Conservation (phyloP, 1,139 yeast species). For the Pichia sp. region DNA sequence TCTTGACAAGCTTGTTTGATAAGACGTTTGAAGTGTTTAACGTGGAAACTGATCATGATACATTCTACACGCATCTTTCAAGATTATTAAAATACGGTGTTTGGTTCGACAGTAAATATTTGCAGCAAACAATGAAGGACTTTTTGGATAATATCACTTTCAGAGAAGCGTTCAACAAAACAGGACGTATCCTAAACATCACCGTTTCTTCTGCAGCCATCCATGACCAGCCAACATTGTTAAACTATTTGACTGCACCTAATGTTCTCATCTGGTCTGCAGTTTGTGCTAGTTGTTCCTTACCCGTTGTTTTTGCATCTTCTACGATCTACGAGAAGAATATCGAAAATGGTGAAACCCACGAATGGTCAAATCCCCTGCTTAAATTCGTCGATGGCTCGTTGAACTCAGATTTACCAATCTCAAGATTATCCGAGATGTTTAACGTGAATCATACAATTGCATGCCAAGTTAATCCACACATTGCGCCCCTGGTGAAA, state of each 20-base stretch:
- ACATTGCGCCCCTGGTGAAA: conserved; percentile 83
- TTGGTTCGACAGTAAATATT: conserved; percentile 75
- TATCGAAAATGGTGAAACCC: conserved; percentile 61
- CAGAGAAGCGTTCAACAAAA: conserved; percentile 57
- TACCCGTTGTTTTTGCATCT: conserved; percentile 89
- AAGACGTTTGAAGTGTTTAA: conserved; percentile 73
- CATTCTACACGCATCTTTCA: conserved; percentile 49
- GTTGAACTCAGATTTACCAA: conserved; percentile 91
- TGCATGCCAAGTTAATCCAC: conserved; percentile 97
- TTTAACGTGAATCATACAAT: conserved; percentile 96
- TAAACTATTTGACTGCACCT: conserved; percentile 93
- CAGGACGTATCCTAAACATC: conserved; percentile 56
- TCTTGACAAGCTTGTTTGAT: conserved; percentile 54
- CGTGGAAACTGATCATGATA: conserved; percentile 43
- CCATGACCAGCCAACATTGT: conserved; percentile 74
- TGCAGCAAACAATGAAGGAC: conserved; percentile 69
- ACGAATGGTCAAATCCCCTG: conserved; percentile 83
- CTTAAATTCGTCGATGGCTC: conserved; percentile 93
- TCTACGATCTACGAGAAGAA: conserved; percentile 84
- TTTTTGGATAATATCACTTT: conserved; percentile 88
- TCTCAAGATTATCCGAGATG: conserved; percentile 87
- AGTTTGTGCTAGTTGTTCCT: conserved; percentile 93
- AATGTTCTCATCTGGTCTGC: conserved; percentile 88
- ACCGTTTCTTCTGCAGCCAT: conserved; percentile 80
- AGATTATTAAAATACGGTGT: conserved; percentile 80